Base-by-base conservation (phyloP, 306 rosid species). In the Vigna reflexopilosa region DNA sequence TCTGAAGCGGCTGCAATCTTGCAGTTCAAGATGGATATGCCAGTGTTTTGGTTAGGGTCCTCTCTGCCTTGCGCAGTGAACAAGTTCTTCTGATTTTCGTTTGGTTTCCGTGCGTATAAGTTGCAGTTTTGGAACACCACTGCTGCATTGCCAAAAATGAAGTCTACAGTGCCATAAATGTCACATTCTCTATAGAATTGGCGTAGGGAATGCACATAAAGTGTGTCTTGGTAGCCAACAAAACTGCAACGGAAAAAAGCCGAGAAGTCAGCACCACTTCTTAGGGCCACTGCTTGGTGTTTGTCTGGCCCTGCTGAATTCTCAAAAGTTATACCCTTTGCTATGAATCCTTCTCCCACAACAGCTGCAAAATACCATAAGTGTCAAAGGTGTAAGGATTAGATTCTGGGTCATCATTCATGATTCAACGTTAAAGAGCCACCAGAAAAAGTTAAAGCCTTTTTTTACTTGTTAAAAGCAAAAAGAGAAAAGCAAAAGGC, bases 181-280 rank as follows among this genome's bases (percentile, higher is more conserved):
- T 93, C 96, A 42, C 98, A 93, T 2, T 93, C 90, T 0, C 98
- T 87, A 30, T 93, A 91, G 85, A 93, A 93, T 40, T 93, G 98
- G 45, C 98, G 92, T 26, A 88, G 84, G 65, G 98, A 88, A 69
- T 93, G 97, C 34, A 75, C 90, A 15, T 93, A 93, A 79, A 93
- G 98, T 0, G 97, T 91, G 90, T 93, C 98, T 61, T 91, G 98
- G 86, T 93, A 93, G 14, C 87, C 98, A 1, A 91, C 84, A 42
- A 93, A 91, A 83, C 96, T 93, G 88, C 97, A 91, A 12, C 75
- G 50, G 83, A 88, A 93, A 77, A 93, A 93, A 5, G 89, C 91
- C 0, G 97, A 93, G 78, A 88, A 61, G 72, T 93, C 97, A 0
- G 97, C 77, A 8, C 94, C 87, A 50, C 88, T 81, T n/a, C 98